Percentiles rank a stretch among this genome's conserved stretches.
Conservation (phyloP, 2,329 filamentous ascomycete genomes). For the Paecilomyces fulvus region DNA sequence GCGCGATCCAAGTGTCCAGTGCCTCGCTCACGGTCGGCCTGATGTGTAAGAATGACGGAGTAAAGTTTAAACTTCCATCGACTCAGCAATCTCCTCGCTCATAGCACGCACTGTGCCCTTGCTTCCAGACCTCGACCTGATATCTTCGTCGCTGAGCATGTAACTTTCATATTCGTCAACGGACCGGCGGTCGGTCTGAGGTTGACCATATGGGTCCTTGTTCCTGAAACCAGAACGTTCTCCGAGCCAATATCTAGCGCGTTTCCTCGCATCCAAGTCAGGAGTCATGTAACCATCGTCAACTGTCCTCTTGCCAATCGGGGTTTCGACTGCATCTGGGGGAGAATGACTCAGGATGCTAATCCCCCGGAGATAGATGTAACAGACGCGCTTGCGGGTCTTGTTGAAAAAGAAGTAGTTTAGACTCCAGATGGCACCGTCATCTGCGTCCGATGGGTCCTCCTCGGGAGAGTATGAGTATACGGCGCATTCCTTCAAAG, state of each 20-base stretch:
- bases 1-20: background rate
- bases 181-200: slow-evolving; percentile 17
- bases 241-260: slow-evolving; percentile 82
- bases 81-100: slow-evolving; percentile 46
- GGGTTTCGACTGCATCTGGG: slow-evolving; percentile 42
- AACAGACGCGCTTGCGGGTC: slow-evolving; percentile 80
- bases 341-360: slow-evolving; percentile 59
- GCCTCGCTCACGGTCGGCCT: background rate
- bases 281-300: slow-evolving; percentile 43
- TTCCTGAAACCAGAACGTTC: slow-evolving; percentile 45
- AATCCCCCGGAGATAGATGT: slow-evolving; percentile 85
- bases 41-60: background rate
- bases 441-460: slow-evolving; percentile 87
- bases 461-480: slow-evolving; percentile 86
- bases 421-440: slow-evolving; percentile 87
- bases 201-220: slow-evolving; percentile 30
- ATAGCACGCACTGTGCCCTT: slow-evolving; percentile 42
- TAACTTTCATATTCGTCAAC: slow-evolving; percentile 36
- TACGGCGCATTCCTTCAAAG: slow-evolving; percentile 74
- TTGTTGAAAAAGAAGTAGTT: slow-evolving; percentile 99
- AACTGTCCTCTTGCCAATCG: slow-evolving; percentile 38
- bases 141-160: slow-evolving; percentile 38
- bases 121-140: slow-evolving; percentile 26
- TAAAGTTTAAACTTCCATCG: slow-evolving; percentile 42
- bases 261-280: slow-evolving; percentile 60